Base-by-base conservation (phyloP, 2,329 filamentous ascomycete species). In the Dendryphion nanum region DNA sequence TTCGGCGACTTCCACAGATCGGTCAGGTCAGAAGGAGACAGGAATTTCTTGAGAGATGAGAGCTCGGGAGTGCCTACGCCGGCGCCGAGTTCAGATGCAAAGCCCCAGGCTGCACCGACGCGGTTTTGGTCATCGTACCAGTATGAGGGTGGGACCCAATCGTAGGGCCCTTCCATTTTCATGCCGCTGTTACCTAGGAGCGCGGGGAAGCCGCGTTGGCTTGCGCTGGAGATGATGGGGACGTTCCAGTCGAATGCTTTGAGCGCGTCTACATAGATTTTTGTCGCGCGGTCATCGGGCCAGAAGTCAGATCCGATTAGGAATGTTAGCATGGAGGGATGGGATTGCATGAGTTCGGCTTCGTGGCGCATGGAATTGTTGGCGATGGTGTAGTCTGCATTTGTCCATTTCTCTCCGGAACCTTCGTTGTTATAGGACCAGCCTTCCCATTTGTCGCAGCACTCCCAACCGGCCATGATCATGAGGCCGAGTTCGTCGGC, bases 121-220 rank as follows among this genome's bases (percentile, higher is more conserved):
- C 71, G 59, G n/a, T 70, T 55, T 32, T 71, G 52, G 13, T 70
- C 57, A 31, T 75, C 72, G 44, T 76, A 82, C 79, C 79, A 84
- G 59, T 83, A 83, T 45, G 76, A 80, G 0, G 80, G 80, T 0
- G 81, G 77, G 0, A 81, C 77, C 78, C 79, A 84, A 50, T 83
- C 81, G 47, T 84, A 84, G 0, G 81, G 81, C 0, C 81, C 81
- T 0, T 76, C 72, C 80, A 84, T 84, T 51, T 82, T 83, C 74
- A 84, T 76, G 1, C 80, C 80, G 0, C 75, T 74, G 0, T 76
- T 74, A 0, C 76, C 77, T 0, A 83, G 65, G 1, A 67, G 54
- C 6, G 69, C 45, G 0, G 79, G 74, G 37, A 68, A 78, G 2
- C 79, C 77, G 7, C 73, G 68, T 49, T 77, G 76, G 2, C 72